Evolutionary conservation across 495 filamentous ascomycete species (phyloP), one percentile per base, ranked within the genome.

Genomic region (Elasticomyces elasticus): DNA sequence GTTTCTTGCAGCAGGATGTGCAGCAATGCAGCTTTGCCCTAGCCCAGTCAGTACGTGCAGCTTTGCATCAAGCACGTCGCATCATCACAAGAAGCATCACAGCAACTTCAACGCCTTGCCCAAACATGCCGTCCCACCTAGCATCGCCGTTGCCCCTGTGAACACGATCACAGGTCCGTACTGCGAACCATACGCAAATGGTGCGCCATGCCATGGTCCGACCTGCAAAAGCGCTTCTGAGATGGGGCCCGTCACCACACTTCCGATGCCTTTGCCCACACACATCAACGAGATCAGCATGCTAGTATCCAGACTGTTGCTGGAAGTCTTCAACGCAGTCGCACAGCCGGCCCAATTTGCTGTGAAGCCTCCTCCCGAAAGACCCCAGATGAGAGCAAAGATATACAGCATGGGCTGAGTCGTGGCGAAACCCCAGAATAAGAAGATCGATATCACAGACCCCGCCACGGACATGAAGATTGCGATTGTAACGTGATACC

Each of bases 381-480:
- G 71, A 2, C 85, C 85, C 66, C 85, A 88, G 1, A 79, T 64
- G 6, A 87, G 59, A 20, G 76, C 78, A 59, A 88, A 89, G 22
- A 81, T 43, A 37, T 76, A 79, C n/a, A 89, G 71, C 35, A 80
- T 66, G 0, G 76, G 69, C 31, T 85, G 58, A 0, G 71, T 74
- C 0, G 64, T 66, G 0, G 80, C 69, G 22, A 87, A 59, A 0
- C 84, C 84, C 85, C 85, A 88, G 35, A 86, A 68, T 5, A 87
- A 56, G 50, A 88, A 77, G 0, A 84, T 76, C 0, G 79, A 75
- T 11, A 80, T 35, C 0, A 79, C 72, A 12, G 76, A 72, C 1
- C 79, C 81, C 6, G 76, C 47, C 1, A 79, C 76, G 10, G 76
- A 79, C 0, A 85, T 55, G 3, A 82, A 64, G 42, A 85, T 75